Conservation (phyloP, 371 early-diverging fungal genomes). For the Gilbertella persicaria region DNA sequence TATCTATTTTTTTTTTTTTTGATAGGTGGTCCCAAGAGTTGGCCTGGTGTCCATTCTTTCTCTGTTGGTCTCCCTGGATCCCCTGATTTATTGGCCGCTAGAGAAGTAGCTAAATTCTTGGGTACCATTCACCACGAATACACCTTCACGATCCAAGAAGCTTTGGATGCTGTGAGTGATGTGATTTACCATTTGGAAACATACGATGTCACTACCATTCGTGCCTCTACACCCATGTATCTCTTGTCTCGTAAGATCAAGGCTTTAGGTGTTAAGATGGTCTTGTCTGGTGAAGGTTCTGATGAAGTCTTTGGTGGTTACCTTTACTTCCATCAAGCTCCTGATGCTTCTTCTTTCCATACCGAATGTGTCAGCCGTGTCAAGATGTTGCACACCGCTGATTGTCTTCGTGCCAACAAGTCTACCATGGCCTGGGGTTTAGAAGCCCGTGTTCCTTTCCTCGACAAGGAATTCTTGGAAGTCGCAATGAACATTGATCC, state of each 20-base stretch:
- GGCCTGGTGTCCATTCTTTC: constrained; percentile 93
- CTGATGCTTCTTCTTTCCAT: constrained; percentile 78
- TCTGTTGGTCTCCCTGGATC: constrained; percentile 94
- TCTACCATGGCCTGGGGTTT: constrained; percentile 99
- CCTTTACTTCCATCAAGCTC: constrained; percentile 96
- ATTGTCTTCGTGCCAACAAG: constrained; percentile 97
- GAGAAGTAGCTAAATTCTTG: constrained; percentile 86
- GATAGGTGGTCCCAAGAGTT: constrained; percentile 57
- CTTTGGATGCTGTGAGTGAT: constrained; percentile 92
- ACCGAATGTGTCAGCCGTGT: constrained; percentile 87
- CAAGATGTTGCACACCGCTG: constrained; percentile 92
- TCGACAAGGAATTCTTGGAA: constrained; percentile 88
- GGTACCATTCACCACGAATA: constrained; percentile 92
- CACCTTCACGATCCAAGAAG: constrained; percentile 94
- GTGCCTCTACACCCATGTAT: constrained; percentile 98
- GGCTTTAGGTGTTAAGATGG: constrained; percentile 98
- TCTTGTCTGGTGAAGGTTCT: constrained; percentile 93
- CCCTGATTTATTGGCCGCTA: constrained; percentile 91
- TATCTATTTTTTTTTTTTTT: not conserved
- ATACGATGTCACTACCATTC: constrained; percentile 98
- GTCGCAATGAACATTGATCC: constrained; percentile 86
- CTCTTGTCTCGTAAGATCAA: constrained; percentile 94
- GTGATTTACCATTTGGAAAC: constrained; percentile 96
- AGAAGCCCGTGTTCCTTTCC: constrained; percentile 96
- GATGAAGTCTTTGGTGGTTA: constrained; percentile 98